Conservation (phyloP, 1,284 basidiomycete species). For the Marasmius sp. region DNA sequence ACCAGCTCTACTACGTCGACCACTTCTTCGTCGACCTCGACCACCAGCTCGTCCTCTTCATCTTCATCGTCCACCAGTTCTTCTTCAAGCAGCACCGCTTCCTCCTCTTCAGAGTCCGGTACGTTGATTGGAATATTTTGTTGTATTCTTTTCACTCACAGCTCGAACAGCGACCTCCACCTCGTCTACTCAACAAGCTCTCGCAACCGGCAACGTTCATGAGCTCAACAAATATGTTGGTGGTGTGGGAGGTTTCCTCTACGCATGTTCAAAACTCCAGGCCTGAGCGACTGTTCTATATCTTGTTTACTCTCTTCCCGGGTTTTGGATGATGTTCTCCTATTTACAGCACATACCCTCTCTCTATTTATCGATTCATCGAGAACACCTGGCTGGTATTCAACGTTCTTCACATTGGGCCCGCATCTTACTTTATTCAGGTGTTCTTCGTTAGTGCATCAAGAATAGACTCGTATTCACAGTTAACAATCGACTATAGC, state of each 20-base stretch:
- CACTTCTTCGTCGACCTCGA: neutral
- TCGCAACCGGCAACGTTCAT: neutral
- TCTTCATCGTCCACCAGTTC: neutral
- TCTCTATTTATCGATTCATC: too few species aligned
- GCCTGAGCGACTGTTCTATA: too few species aligned
- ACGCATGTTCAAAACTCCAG: too few species aligned
- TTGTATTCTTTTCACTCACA: neutral
- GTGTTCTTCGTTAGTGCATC: neutral
- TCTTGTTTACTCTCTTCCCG: too few species aligned
- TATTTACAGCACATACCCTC: too few species aligned
- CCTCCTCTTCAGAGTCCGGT: neutral
- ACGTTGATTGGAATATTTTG: neutral
- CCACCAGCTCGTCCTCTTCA: neutral
- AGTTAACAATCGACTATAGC: constrained; percentile 30
- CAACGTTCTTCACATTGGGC: too few species aligned
- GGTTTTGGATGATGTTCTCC: too few species aligned
- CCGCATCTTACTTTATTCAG: neutral
- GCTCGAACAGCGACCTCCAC: neutral
- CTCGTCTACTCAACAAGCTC: neutral
- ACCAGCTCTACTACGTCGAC: neutral
- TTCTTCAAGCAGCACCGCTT: neutral
- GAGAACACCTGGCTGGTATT: too few species aligned
- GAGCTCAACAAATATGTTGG: neutral
- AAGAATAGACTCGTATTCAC: neutral
- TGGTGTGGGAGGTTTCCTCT: too few species aligned